Conservation (phyloP, 352 stramenopile genomes). For the Globisporangium iwayamae region DNA sequence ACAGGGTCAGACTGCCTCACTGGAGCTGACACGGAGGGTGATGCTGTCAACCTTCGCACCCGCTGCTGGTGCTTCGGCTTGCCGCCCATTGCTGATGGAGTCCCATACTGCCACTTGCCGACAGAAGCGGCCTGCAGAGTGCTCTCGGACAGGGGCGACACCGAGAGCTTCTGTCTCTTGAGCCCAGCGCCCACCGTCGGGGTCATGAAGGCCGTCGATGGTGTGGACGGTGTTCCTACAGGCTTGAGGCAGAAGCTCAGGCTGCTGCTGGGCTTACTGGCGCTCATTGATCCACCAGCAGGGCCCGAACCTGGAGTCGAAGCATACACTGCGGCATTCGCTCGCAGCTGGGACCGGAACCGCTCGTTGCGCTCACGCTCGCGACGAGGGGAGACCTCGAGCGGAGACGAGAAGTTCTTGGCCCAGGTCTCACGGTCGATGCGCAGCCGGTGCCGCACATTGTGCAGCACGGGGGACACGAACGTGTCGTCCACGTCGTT, state of each 20-base stretch:
- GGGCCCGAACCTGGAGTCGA: constrained; percentile 1
- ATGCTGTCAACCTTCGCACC: background rate
- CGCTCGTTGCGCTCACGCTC: constrained; percentile 49
- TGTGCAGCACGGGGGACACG: constrained; percentile 55
- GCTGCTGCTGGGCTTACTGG: background rate
- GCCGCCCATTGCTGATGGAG: background rate
- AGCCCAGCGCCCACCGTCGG: constrained; percentile 1
- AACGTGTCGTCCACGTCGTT: constrained; percentile 50
- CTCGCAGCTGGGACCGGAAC: constrained; percentile 42
- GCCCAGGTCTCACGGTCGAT: constrained; percentile 70
- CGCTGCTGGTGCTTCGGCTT: background rate
- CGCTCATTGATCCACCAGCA: no score
- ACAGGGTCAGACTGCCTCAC: constrained; percentile 19
- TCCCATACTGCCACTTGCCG: background rate
- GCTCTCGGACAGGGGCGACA: constrained; percentile 29
- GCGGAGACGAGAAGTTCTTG: constrained; percentile 65
- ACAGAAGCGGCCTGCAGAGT: constrained; percentile 12
- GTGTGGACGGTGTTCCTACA: background rate
- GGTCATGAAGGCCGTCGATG: constrained; percentile 11
- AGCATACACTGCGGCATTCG: constrained; percentile 12
- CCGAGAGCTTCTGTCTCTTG: constrained; percentile 18
- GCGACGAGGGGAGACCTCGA: constrained; percentile 49
- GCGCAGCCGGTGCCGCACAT: constrained; percentile 49
- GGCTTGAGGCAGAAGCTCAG: constrained; percentile 23
- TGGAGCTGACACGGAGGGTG: background rate